These are phyloP conservation scores for Fusarium armeniacum DNA, from an alignment of 2,329 filamentous ascomycete species.

Conservation along the genomic window DNA sequence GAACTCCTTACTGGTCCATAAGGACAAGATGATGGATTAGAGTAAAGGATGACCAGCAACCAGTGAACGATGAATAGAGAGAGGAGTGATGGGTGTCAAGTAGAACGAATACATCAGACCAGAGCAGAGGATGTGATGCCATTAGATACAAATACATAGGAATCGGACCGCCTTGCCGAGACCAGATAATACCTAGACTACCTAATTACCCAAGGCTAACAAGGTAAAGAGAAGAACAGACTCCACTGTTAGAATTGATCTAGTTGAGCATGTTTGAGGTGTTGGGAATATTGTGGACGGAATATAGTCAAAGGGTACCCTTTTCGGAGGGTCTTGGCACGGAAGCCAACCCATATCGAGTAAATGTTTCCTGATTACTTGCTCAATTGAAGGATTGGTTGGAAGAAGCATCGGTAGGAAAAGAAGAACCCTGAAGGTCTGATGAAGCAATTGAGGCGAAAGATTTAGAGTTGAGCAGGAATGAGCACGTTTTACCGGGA, in stretches of 20 bases:
- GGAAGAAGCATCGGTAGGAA: not conserved
- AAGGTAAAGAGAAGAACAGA: not conserved
- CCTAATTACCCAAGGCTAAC: not conserved
- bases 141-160: conserved; percentile 46
- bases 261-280: conserved; percentile 40
- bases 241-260: conserved; percentile 26
- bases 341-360: conserved; percentile 45
- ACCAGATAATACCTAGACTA: not conserved
- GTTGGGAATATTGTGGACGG: conserved; percentile 13
- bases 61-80: conserved; percentile 13
- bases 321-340: conserved; percentile 27
- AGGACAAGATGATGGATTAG: conserved; percentile 2
- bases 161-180: conserved; percentile 25
- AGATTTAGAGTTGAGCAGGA: conserved; percentile 52
- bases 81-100: conserved; percentile 18
- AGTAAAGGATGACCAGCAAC: conserved; percentile 10
- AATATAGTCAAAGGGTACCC: conserved; percentile 10
- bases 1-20: conserved; percentile 5
- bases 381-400: conserved; percentile 37
- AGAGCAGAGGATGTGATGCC: conserved; percentile 33
- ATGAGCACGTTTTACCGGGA: conserved; percentile 57
- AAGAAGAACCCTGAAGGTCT: conserved; percentile 1
- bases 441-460: conserved; percentile 15
- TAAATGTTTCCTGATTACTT: conserved; percentile 44
- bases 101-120: not conserved